These are phyloP conservation scores for Penicillium sp. DNA, from an alignment of 2,329 filamentous ascomycete species.

Conservation along the genomic window DNA sequence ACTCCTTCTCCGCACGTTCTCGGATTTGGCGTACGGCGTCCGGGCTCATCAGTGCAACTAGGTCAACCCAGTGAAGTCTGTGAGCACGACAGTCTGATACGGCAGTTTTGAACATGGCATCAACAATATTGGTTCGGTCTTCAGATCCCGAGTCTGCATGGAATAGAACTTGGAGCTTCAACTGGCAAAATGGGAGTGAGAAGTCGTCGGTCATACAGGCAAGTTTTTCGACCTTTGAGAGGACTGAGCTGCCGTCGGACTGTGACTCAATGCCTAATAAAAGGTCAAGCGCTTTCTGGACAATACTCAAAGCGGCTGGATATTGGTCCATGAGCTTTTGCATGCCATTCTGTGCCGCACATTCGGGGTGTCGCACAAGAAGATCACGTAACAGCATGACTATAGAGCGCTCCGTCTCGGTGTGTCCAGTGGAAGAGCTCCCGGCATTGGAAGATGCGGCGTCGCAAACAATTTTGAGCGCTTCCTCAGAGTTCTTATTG, in stretches of 20 bases:
- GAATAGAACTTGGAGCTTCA: constrained; percentile 45
- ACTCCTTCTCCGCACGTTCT: constrained; percentile 43
- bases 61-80: constrained; percentile 40
- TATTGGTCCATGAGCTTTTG: constrained; percentile 32
- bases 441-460: constrained; percentile 24
- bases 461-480: constrained; percentile 37
- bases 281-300: constrained; percentile 35
- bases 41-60: constrained; percentile 40
- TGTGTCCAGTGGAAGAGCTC: constrained; percentile 6
- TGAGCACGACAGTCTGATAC: constrained; percentile 37
- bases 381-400: constrained; percentile 35
- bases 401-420: constrained; percentile 26
- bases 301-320: constrained; percentile 26
- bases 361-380: constrained; percentile 36
- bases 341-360: constrained; percentile 29
- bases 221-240: constrained; percentile 37
- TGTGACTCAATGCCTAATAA: constrained; percentile 32
- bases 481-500: constrained; percentile 34
- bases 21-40: constrained; percentile 43
- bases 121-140: constrained; percentile 35
- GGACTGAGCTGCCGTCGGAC: constrained; percentile 18
- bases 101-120: constrained; percentile 43
- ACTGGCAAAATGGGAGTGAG: constrained; percentile 45
- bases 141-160: constrained; percentile 30
- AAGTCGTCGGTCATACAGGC: constrained; percentile 42